A percentile compares a stretch with the other conserved stretches of the same genome.
These are phyloP conservation scores for Castanopsis chinensis DNA, from an alignment of 306 rosid genomes.

Conservation along the genomic window DNA sequence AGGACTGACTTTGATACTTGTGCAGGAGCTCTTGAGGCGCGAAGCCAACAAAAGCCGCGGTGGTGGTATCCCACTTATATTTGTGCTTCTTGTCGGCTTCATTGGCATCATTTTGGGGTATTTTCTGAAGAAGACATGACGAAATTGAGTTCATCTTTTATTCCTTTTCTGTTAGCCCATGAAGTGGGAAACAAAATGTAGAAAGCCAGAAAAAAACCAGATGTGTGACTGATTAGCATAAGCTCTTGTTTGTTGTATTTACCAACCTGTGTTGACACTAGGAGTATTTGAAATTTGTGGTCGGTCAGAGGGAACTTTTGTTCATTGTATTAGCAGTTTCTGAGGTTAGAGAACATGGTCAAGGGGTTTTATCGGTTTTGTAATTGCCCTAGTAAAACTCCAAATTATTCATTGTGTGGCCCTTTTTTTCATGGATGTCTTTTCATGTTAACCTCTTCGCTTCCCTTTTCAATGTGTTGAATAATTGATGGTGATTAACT, in stretches of 20 bases:
- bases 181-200: slow-evolving; percentile 29
- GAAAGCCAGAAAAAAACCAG: slow-evolving; percentile 36
- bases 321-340: slow-evolving; percentile 28
- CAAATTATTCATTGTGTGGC: neutral
- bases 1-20: neutral
- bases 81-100: slow-evolving; percentile 57
- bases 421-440: neutral
- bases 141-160: neutral
- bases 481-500: neutral
- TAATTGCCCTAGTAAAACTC: neutral
- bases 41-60: slow-evolving; percentile 35
- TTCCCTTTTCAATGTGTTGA: neutral
- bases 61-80: slow-evolving; percentile 53
- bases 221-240: slow-evolving; percentile 35
- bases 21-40: slow-evolving; percentile 69
- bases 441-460: neutral
- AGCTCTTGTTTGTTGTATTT: slow-evolving; percentile 33
- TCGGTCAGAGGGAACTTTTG: slow-evolving; percentile 21
- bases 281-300: slow-evolving; percentile 35
- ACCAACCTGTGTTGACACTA: slow-evolving; percentile 28
- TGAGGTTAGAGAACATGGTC: slow-evolving; percentile 28
- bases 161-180: neutral
- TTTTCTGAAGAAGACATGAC: slow-evolving; percentile 71
- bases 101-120: slow-evolving; percentile 79
- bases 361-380: slow-evolving; percentile 8